A percentile compares a stretch with the other conserved stretches of the same genome.
Conservation (phyloP, 2,329 filamentous ascomycete genomes). For the Fusarium sp. region DNA sequence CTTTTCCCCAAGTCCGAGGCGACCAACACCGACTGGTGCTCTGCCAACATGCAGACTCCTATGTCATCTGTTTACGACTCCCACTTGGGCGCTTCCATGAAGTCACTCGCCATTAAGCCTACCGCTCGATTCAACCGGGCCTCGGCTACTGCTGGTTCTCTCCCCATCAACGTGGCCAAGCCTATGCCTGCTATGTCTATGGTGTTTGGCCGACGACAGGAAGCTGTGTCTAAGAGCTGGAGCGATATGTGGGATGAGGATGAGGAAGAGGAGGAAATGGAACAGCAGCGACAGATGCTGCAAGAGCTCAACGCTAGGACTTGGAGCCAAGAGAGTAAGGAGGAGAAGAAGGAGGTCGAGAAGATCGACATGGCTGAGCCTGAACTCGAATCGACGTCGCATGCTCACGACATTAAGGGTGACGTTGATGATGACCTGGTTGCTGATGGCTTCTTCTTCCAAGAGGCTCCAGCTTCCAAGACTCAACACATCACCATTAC, state of each 20-base stretch:
- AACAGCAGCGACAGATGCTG: conserved; percentile 63
- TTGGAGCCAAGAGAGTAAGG: conserved; percentile 81
- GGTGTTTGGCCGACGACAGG: conserved; percentile 81
- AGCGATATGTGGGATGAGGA: conserved; percentile 98
- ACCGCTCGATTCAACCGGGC: conserved; percentile 57
- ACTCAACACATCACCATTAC: conserved; percentile 53
- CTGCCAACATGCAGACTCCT: conserved; percentile 79
- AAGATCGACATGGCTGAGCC: conserved; percentile 38
- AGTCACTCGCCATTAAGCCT: conserved; percentile 72
- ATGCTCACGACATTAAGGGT: conserved; percentile 55
- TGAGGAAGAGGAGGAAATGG: conserved; percentile 74
- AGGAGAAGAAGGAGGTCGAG: conserved; percentile 40
- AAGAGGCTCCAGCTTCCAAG: conserved; percentile 66
- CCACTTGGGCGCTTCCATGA: conserved; percentile 82
- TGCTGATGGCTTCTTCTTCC: conserved; percentile 78
- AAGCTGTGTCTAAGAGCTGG: conserved; percentile 96
- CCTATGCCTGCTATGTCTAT: conserved; percentile 80
- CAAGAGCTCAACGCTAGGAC: conserved; percentile 79
- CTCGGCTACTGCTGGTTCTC: conserved; percentile 73
- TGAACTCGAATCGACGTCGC: conserved; percentile 32
- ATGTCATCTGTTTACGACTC: conserved; percentile 88
- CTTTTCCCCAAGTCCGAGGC: conserved; percentile 84
- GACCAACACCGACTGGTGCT: conserved; percentile 81
- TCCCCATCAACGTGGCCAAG: conserved; percentile 84
- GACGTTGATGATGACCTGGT: conserved; percentile 74